phyloP scores from a whole-genome alignment of 805 yeast species.

The Cyberlindnera euphorbiiphila region DNA sequence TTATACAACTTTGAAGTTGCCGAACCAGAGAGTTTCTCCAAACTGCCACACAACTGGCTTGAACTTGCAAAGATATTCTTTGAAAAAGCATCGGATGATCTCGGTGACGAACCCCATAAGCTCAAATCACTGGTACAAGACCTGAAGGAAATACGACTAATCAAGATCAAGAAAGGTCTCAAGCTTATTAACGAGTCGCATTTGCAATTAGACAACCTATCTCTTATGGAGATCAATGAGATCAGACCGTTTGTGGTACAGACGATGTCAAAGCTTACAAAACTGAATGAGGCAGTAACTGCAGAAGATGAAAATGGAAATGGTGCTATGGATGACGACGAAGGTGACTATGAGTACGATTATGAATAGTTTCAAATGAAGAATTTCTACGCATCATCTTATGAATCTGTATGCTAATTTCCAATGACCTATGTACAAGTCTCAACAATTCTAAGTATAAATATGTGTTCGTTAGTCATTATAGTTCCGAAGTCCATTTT shows the following conservation, averaged over 20 bases:
- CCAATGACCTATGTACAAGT: slow-evolving; percentile 1
- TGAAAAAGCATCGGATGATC: slow-evolving; percentile 69
- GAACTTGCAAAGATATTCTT: slow-evolving; percentile 72
- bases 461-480: slow-evolving; percentile 5
- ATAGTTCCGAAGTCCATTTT: slow-evolving; percentile 8
- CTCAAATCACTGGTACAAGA: slow-evolving; percentile 74
- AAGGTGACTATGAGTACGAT: slow-evolving; percentile 5
- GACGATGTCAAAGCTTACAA: slow-evolving; percentile 75
- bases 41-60: slow-evolving; percentile 86
- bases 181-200: slow-evolving; percentile 75
- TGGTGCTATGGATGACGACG: slow-evolving; percentile 4
- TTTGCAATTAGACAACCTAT: slow-evolving; percentile 76
- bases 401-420: not conserved
- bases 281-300: slow-evolving; percentile 39
- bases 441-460: not conserved
- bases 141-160: slow-evolving; percentile 73
- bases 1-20: slow-evolving; percentile 65
- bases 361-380: not conserved
- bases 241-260: slow-evolving; percentile 75
- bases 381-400: not conserved
- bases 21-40: slow-evolving; percentile 55
- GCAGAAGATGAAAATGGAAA: slow-evolving; percentile 14
- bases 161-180: slow-evolving; percentile 80
- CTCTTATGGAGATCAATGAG: slow-evolving; percentile 83
- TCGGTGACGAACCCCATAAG: slow-evolving; percentile 66